Conservation (phyloP, 2,329 filamentous ascomycete genomes). For the Colletotrichum truncatum region DNA sequence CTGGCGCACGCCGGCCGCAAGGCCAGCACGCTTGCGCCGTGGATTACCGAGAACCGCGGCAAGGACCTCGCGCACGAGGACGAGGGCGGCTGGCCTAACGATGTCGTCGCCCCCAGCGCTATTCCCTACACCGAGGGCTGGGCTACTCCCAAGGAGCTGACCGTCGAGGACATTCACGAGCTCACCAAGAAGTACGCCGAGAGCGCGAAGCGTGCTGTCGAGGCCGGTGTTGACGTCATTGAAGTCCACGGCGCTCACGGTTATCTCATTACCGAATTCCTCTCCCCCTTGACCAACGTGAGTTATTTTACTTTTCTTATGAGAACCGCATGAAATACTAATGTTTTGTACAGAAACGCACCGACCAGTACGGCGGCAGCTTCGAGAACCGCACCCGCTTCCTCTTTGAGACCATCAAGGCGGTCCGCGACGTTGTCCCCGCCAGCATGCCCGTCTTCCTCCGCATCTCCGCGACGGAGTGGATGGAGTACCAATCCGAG, state of each 20-base stretch:
- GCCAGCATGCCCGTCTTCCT: slow-evolving; percentile 64
- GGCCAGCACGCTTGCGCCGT: slow-evolving; percentile 68
- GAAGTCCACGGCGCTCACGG: slow-evolving; percentile 74
- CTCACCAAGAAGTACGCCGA: slow-evolving; percentile 71
- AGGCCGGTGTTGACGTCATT: slow-evolving; percentile 79
- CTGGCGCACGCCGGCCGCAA: slow-evolving; percentile 83
- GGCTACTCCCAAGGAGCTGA: slow-evolving; percentile 73
- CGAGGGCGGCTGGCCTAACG: slow-evolving; percentile 65
- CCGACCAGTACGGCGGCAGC: slow-evolving; percentile 71
- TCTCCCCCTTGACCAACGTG: slow-evolving; percentile 66
- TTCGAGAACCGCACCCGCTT: slow-evolving; percentile 74
- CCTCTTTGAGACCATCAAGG: slow-evolving; percentile 61
- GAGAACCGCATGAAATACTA: slow-evolving; percentile 21
- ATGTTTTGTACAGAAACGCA: slow-evolving; percentile 55
- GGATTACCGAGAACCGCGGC: slow-evolving; percentile 64
- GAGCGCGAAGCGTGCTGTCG: slow-evolving; percentile 66
- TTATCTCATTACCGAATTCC: slow-evolving; percentile 73
- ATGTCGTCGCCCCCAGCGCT: slow-evolving; percentile 60
- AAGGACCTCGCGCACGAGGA: slow-evolving; percentile 61
- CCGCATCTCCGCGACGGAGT: slow-evolving; percentile 70
- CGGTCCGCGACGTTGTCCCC: slow-evolving; percentile 62
- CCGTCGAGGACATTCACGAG: slow-evolving; percentile 70
- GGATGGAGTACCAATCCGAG: slow-evolving; percentile 60
- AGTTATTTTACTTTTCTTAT: slow-evolving; percentile 29
- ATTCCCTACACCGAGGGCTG: slow-evolving; percentile 69